phyloP scores from a whole-genome alignment of 306 rosid genomes.

The Cucurbita argyrosperma region DNA sequence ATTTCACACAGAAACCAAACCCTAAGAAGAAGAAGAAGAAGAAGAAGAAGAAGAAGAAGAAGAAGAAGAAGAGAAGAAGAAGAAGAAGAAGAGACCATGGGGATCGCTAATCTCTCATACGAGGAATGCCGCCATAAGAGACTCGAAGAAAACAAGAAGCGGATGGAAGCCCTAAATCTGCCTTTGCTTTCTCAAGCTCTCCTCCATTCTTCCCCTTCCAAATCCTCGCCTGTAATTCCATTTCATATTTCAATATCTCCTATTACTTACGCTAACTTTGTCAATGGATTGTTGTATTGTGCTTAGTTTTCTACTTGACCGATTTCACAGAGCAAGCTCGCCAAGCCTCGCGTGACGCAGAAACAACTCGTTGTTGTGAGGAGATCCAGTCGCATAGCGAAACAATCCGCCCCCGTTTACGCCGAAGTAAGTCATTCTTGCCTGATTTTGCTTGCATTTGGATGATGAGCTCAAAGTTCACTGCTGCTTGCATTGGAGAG shows the following conservation, averaged over 20 bases:
- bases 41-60: neutral
- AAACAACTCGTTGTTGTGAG: slow-evolving; percentile 42
- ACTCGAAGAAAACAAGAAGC: slow-evolving; percentile 55
- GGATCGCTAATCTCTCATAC: slow-evolving; percentile 9
- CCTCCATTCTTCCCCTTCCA: slow-evolving; percentile 29
- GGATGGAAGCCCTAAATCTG: slow-evolving; percentile 68
- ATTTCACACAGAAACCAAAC: neutral
- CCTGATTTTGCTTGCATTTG: neutral
- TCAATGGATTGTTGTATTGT: neutral
- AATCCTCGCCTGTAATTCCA: slow-evolving; percentile 2
- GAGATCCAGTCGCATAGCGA: slow-evolving; percentile 63
- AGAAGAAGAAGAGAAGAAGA: neutral
- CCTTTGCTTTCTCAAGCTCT: slow-evolving; percentile 46
- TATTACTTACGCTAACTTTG: neutral
- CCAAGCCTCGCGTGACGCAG: slow-evolving; percentile 23
- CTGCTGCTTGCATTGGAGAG: neutral
- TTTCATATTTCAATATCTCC: neutral
- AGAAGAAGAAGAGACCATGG: slow-evolving; percentile 10
- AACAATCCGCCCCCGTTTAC: slow-evolving; percentile 45
- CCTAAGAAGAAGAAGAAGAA: neutral
- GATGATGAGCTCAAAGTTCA: neutral
- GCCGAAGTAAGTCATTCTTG: slow-evolving; percentile 9
- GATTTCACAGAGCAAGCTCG: slow-evolving; percentile 26
- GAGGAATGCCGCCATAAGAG: slow-evolving; percentile 32
- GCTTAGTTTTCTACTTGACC: neutral